Evolutionary conservation across 148 eudicot genomes (phyloP).

Genomic region (Chenopodium berlandieri): DNA sequence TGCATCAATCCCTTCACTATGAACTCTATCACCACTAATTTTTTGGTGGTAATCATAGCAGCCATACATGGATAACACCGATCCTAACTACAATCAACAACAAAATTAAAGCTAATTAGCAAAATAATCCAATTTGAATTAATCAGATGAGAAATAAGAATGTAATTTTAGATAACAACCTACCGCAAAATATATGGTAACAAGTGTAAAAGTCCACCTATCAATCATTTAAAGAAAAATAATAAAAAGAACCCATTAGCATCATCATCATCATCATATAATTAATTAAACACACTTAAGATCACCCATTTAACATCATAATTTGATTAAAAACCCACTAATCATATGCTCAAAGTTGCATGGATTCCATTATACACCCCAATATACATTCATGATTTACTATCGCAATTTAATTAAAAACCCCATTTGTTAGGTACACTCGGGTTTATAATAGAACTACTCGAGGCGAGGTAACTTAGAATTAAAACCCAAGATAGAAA

Average conservation of each 20-base stretch:
- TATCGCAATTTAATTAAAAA: too few species aligned
- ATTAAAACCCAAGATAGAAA: background rate
- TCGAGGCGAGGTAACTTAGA: too few species aligned
- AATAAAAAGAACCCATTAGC: background rate
- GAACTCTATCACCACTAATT: slow-evolving; percentile 39
- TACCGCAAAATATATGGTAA: slow-evolving; percentile 91
- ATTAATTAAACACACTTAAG: background rate
- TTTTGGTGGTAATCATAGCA: slow-evolving; percentile 59
- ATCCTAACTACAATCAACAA: slow-evolving; percentile 53
- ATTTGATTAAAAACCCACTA: background rate
- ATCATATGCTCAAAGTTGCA: background rate
- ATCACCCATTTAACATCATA: background rate
- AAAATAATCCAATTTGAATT: background rate
- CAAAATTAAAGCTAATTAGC: slow-evolving; percentile 4
- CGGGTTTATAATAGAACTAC: too few species aligned
- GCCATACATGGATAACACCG: slow-evolving; percentile 70
- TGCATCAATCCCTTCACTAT: slow-evolving; percentile 38
- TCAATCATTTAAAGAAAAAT: slow-evolving; percentile 16
- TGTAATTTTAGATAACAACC: slow-evolving; percentile 13
- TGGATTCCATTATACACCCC: too few species aligned
- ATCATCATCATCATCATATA: background rate
- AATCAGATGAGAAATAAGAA: background rate
- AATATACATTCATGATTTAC: too few species aligned
- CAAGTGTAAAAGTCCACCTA: slow-evolving; percentile 91
- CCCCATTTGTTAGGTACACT: too few species aligned